These are phyloP conservation scores for Sarocladium brachiariae DNA, from an alignment of 2,329 filamentous ascomycete species.

Conservation along the genomic window DNA sequence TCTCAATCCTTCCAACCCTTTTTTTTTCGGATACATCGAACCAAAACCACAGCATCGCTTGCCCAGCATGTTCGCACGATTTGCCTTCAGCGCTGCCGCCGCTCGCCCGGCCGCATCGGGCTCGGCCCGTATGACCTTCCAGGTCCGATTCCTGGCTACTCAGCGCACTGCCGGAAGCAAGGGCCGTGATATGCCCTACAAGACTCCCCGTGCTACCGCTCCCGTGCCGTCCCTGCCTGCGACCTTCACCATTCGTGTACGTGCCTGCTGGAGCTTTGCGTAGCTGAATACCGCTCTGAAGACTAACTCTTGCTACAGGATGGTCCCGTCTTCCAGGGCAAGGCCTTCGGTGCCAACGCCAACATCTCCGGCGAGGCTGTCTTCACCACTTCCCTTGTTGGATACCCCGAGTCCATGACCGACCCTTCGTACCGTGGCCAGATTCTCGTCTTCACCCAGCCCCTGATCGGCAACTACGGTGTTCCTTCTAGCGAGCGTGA, in stretches of 20 bases:
- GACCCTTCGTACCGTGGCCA: conserved; percentile 86
- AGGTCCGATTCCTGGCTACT: conserved; percentile 27
- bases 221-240: conserved; percentile 56
- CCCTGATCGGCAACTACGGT: conserved; percentile 96
- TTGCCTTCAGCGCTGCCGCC: conserved; percentile 43
- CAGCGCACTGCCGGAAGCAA: conserved; percentile 54
- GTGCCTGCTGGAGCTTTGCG: too few species aligned
- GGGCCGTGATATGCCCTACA: conserved; percentile 59
- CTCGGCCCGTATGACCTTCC: conserved; percentile 31
- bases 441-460: conserved; percentile 97
- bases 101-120: conserved; percentile 36
- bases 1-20: not conserved
- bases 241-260: conserved; percentile 87
- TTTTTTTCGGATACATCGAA: not conserved
- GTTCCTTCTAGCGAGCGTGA: conserved; percentile 83
- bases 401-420: conserved; percentile 93
- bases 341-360: conserved; percentile 90
- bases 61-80: conserved; percentile 52
- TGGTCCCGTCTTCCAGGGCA: conserved; percentile 92
- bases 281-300: too few species aligned
- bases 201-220: conserved; percentile 51
- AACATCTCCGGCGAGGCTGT: conserved; percentile 98
- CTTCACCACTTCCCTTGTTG: conserved; percentile 96
- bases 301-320: conserved; percentile 45
- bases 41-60: conserved; percentile 10